Conservation (phyloP, 352 stramenopile species). For the Halophytophthora polymorphica region DNA sequence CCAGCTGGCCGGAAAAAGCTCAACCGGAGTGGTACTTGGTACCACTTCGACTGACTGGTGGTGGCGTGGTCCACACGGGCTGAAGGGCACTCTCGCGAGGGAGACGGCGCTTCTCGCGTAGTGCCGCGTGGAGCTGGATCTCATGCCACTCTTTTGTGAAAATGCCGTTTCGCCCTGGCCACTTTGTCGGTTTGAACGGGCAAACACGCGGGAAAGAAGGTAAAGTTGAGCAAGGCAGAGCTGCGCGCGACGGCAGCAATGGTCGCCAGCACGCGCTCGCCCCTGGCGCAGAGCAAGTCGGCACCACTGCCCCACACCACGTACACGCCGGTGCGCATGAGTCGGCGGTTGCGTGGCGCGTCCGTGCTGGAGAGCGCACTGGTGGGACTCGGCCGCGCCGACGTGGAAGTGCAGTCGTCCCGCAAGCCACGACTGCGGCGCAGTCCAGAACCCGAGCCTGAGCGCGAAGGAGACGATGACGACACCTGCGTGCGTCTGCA, state of each 20-base stretch:
- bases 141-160: no score
- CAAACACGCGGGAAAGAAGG: no score
- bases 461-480: conserved; percentile 7
- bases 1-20: no score
- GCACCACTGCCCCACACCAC: conserved; percentile 13
- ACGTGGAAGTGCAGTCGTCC: conserved; percentile 24
- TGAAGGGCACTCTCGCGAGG: no score
- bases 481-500: conserved; percentile 3
- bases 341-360: conserved; percentile 14
- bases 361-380: conserved; percentile 35
- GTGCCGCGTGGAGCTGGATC: no score
- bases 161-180: no score
- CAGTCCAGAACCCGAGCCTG: background rate
- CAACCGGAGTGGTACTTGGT: background rate
- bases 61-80: no score
- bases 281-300: conserved; percentile 10
- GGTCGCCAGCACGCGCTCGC: conserved; percentile 3
- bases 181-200: no score
- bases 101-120: no score
- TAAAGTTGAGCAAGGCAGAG: background rate
- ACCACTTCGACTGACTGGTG: background rate
- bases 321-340: conserved; percentile 14
- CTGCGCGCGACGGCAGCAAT: background rate
- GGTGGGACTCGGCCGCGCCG: conserved; percentile 22
- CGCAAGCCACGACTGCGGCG: conserved; percentile 17